A percentile compares a stretch with the other conserved stretches of the same genome.
phyloP scores from a whole-genome alignment of 2,329 filamentous ascomycete genomes.

The Neophaeococcomyces aloes region DNA sequence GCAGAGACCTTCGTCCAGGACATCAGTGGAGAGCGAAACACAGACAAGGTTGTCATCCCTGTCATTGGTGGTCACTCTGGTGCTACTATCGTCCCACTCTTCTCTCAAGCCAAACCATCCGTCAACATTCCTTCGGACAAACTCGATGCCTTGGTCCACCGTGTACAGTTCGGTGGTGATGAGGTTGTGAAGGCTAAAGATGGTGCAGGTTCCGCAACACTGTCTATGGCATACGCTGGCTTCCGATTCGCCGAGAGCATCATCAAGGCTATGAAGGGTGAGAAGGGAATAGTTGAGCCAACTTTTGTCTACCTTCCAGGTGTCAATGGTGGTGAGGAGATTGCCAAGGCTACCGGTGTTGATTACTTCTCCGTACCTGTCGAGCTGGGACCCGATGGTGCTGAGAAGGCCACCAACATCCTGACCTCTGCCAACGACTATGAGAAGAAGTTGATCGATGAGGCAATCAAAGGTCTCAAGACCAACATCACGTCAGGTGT shows the following conservation, averaged over 20 bases:
- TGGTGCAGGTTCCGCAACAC: slow-evolving; percentile 76
- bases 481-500: slow-evolving; percentile 92
- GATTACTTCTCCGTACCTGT: slow-evolving; percentile 97
- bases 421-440: slow-evolving; percentile 66
- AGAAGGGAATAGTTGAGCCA: slow-evolving; percentile 87
- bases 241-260: slow-evolving; percentile 96
- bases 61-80: slow-evolving; percentile 96
- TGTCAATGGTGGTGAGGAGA: slow-evolving; percentile 73
- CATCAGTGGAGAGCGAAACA: slow-evolving; percentile 70
- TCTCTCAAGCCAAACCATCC: slow-evolving; percentile 76
- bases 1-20: slow-evolving; percentile 92
- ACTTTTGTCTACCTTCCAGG: slow-evolving; percentile 93
- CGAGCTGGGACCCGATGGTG: slow-evolving; percentile 79
- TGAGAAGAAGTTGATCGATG: slow-evolving; percentile 79
- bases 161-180: slow-evolving; percentile 95
- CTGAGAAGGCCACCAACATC: slow-evolving; percentile 73
- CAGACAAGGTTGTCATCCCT: slow-evolving; percentile 72
- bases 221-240: slow-evolving; percentile 92
- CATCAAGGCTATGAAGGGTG: slow-evolving; percentile 75
- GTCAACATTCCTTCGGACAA: slow-evolving; percentile 79
- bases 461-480: slow-evolving; percentile 66
- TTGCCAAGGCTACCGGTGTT: slow-evolving; percentile 69
- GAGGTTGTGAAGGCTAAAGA: slow-evolving; percentile 95
- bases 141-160: slow-evolving; percentile 81
- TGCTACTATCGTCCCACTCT: slow-evolving; percentile 93